Evolutionary conservation across 2,329 filamentous ascomycete species (phyloP), one percentile per base, ranked within the genome.

Genomic region (Aspergillus udagawae): DNA sequence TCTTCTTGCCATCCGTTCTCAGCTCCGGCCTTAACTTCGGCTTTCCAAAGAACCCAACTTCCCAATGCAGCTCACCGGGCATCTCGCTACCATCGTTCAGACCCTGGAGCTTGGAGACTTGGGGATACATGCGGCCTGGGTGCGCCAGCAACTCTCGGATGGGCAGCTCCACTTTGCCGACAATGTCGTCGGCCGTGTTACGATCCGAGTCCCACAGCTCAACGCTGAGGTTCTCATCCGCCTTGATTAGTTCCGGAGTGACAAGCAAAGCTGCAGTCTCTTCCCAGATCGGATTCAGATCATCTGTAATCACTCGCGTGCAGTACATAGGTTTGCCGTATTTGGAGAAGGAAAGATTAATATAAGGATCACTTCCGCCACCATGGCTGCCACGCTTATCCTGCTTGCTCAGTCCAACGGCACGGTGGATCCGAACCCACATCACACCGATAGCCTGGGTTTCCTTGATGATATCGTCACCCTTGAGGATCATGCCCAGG

Each of bases 291-390:
- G 94, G 94, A 68, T 97, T 96, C 54, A 96, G 82, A 64, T 97
- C 89, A 68, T 97, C 93, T 53, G 93, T 91, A 62, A 97, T 97
- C 52, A 97, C 92, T 50, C 94, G 87, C 1, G 94, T 97, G 74
- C 92, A 97, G 75, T 96, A 97, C 84, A 96, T 95, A 1, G 93
- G 93, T 77, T 99, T 99, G 56, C 90, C 90, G 66, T 97, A 97
- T 73, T 97, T 97, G 67, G 91, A 95, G 79, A 95, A 97, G 44
- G 90, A 88, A 38, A 97, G 82, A 32, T 93, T 97, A 70, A 97
- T 95, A 73, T 97, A 97, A 0, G 93, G 92, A 65, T 99, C 94
- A 52, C 90, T 95, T 48, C 93, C 93, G 35, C 94, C 93, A 20
- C 91, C 89, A 53, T 88, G 83, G 67, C 87, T 92, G 44, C 92